Conservation (phyloP, 768 basidiomycete genomes). For the Daedaleopsis sinensis region DNA sequence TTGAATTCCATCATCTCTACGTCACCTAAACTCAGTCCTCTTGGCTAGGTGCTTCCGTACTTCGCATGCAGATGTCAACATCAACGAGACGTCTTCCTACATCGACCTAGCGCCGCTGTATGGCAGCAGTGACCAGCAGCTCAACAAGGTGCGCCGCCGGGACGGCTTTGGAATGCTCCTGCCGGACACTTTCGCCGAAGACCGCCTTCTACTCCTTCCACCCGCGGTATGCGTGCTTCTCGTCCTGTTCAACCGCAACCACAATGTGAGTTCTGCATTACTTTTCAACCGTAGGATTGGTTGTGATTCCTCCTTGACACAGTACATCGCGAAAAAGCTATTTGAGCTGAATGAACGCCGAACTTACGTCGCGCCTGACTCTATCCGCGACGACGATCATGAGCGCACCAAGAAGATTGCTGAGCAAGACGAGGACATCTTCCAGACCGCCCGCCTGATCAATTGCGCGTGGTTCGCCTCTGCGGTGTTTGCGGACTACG, state of each 20-base stretch:
- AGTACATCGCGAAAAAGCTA: slow-evolving; percentile 82
- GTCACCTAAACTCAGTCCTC: background rate
- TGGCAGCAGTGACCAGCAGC: slow-evolving; percentile 66
- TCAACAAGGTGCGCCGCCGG: slow-evolving; percentile 56
- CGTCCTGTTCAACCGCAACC: slow-evolving; percentile 88
- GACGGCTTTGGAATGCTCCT: slow-evolving; percentile 68
- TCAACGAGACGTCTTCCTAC: slow-evolving; percentile 88
- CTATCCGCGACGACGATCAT: slow-evolving; percentile 34
- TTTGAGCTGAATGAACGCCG: slow-evolving; percentile 82
- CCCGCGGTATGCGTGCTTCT: slow-evolving; percentile 75
- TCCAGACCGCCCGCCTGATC: slow-evolving; percentile 77
- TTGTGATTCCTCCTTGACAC: background rate
- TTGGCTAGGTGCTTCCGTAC: slow-evolving; percentile 78
- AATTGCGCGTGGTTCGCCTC: slow-evolving; percentile 83
- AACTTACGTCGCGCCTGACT: slow-evolving; percentile 58
- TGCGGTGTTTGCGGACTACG: slow-evolving; percentile 84
- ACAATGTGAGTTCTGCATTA: slow-evolving; percentile 60
- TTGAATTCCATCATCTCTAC: slow-evolving; percentile 1
- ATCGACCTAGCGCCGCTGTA: slow-evolving; percentile 86
- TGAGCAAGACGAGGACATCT: slow-evolving; percentile 56
- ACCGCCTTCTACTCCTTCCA: slow-evolving; percentile 77
- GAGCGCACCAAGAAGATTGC: slow-evolving; percentile 36
- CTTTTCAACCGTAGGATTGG: background rate
- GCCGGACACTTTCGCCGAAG: slow-evolving; percentile 80
- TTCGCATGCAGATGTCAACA: slow-evolving; percentile 59